A percentile compares a stretch with the other conserved stretches of the same genome.
These are phyloP conservation scores for Cyberlindnera meyerae DNA, from an alignment of 805 yeast species.

Conservation along the genomic window DNA sequence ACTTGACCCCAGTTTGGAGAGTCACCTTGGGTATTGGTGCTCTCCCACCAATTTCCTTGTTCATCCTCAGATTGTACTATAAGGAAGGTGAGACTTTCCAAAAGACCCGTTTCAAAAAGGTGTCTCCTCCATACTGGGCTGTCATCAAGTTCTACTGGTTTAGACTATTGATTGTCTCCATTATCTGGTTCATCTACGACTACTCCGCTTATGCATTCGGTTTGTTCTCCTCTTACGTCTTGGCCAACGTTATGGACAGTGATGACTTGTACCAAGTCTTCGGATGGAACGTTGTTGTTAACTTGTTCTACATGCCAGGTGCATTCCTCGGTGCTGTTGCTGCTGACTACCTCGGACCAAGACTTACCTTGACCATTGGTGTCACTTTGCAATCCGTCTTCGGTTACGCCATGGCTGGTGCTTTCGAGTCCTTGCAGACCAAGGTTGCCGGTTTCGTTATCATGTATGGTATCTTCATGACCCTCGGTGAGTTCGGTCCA, in stretches of 20 bases:
- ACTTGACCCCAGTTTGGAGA: slow-evolving; percentile 87
- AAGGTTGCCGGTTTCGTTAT: slow-evolving; percentile 78
- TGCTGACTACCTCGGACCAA: slow-evolving; percentile 90
- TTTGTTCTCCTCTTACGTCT: slow-evolving; percentile 70
- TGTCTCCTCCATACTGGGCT: slow-evolving; percentile 59
- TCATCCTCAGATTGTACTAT: slow-evolving; percentile 72
- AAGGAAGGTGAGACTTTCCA: slow-evolving; percentile 68
- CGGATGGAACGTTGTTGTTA: slow-evolving; percentile 91
- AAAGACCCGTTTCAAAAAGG: slow-evolving; percentile 63
- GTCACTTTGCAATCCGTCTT: slow-evolving; percentile 67
- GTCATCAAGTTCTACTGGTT: slow-evolving; percentile 81
- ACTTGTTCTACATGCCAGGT: slow-evolving; percentile 87
- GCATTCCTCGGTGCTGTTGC: slow-evolving; percentile 78
- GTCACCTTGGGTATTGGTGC: slow-evolving; percentile 87
- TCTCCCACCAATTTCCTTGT: slow-evolving; percentile 74
- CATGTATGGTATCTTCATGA: slow-evolving; percentile 79
- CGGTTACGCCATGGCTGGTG: slow-evolving; percentile 81
- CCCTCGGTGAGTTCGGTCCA: slow-evolving; percentile 91
- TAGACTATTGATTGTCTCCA: slow-evolving; percentile 61
- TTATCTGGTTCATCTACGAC: slow-evolving; percentile 90
- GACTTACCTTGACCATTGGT: slow-evolving; percentile 69
- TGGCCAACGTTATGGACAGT: slow-evolving; percentile 51
- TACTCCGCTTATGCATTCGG: slow-evolving; percentile 86
- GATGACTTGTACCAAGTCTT: slow-evolving; percentile 66
- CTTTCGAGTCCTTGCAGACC: slow-evolving; percentile 47